phyloP scores from a whole-genome alignment of 139 green algal genomes.

The Chlorella vulgaris region DNA sequence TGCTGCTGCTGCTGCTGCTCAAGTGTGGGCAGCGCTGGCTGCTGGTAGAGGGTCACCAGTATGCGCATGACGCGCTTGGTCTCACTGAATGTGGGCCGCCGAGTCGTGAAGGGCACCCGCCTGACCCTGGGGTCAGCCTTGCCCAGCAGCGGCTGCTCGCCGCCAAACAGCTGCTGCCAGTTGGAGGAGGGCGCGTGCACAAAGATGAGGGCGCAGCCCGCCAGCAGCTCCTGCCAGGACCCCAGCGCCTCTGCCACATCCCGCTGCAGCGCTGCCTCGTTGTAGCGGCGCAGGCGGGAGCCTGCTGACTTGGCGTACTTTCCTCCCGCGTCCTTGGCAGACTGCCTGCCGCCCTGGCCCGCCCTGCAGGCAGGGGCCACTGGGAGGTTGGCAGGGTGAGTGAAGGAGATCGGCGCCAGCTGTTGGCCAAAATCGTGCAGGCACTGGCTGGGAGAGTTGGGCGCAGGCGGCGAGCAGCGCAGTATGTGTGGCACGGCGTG shows the following conservation, averaged over 20 bases:
- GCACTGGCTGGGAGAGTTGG: too few relatives aligned
- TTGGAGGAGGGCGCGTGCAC: constrained; percentile 66
- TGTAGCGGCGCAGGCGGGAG: constrained; percentile 79
- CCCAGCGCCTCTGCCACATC: constrained; percentile 53
- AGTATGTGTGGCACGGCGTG: too few relatives aligned
- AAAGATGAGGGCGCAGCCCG: constrained; percentile 64
- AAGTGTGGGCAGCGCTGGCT: neutral
- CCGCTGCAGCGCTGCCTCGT: constrained; percentile 77
- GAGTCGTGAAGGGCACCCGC: constrained; percentile 72
- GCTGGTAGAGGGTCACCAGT: constrained; percentile 61
- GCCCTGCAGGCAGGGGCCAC: constrained; percentile 52
- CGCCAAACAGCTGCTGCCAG: constrained; percentile 37
- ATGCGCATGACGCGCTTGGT: constrained; percentile 70
- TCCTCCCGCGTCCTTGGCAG: constrained; percentile 82
- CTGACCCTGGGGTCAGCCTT: constrained; percentile 66
- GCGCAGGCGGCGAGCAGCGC: too few relatives aligned
- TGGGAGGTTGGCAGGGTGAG: neutral
- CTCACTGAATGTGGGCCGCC: constrained; percentile 87
- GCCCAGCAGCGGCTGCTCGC: constrained; percentile 41
- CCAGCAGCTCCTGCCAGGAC: constrained; percentile 31
- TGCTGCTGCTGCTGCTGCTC: neutral
- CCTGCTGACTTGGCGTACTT: constrained; percentile 87
- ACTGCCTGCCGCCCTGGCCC: constrained; percentile 90
- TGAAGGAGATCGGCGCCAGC: too few relatives aligned
- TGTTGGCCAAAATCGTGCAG: too few relatives aligned